phyloP scores from a whole-genome alignment of 2,329 filamentous ascomycete genomes.

The Neopestalotiopsis sp. region DNA sequence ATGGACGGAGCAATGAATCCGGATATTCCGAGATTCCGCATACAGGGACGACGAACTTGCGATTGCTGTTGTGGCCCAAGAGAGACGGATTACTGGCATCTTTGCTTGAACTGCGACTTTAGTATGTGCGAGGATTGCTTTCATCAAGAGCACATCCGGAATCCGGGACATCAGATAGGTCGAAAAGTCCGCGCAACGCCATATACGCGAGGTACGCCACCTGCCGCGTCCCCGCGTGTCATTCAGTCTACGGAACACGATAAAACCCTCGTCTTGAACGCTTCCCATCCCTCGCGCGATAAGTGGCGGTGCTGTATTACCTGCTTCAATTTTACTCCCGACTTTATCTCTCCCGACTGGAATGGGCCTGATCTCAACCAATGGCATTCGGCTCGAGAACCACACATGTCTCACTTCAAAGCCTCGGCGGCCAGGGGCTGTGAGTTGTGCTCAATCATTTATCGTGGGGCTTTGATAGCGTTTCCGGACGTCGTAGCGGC shows the following conservation, averaged over 20 bases:
- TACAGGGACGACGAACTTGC: neutral
- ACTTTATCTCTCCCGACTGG: neutral
- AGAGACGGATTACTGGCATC: neutral
- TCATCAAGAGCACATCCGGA: neutral
- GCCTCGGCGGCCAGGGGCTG: neutral
- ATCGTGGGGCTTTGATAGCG: neutral
- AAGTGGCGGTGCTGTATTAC: neutral
- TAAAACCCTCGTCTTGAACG: neutral
- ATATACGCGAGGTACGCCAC: neutral
- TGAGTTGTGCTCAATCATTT: neutral
- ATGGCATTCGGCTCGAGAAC: neutral
- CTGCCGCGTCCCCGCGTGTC: neutral
- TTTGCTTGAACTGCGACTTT: constrained; percentile 6
- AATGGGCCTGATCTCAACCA: neutral
- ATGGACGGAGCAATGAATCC: constrained; percentile 40
- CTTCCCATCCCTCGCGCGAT: neutral
- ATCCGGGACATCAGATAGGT: neutral
- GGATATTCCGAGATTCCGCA: neutral
- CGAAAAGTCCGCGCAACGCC: neutral
- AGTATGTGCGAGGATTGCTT: constrained; percentile 2
- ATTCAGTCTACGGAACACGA: neutral
- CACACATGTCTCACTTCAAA: neutral
- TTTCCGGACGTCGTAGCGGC: neutral
- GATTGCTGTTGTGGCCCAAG: neutral
- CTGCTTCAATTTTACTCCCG: neutral